Conservation (phyloP, 208 protist species). For the Trypanosoma mega region DNA sequence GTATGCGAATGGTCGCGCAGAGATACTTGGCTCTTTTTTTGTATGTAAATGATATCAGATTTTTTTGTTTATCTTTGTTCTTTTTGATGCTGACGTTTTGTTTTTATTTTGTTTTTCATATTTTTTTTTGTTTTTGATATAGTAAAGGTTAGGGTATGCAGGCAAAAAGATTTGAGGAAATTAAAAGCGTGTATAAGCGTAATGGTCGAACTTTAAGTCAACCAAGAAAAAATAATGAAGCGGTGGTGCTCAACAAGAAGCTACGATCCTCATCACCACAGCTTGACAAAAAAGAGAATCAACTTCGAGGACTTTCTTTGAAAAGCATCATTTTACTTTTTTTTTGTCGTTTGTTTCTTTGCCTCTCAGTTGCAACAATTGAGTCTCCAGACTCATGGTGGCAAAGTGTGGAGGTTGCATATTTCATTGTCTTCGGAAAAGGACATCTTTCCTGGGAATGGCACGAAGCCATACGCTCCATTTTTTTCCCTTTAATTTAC, state of each 20-base stretch:
- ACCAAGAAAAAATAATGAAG: too few species aligned
- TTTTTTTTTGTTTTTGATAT: not conserved
- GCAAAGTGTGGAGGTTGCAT: conserved; percentile 85
- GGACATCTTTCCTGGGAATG: conserved; percentile 86
- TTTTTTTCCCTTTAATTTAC: conserved; percentile 62
- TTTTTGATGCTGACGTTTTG: not conserved
- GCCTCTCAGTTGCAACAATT: conserved; percentile 39
- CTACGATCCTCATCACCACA: too few species aligned
- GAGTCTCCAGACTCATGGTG: conserved; percentile 89
- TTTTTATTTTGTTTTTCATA: conserved; percentile 6
- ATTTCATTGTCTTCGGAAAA: conserved; percentile 73
- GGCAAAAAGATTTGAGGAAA: too few species aligned
- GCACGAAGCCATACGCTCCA: conserved; percentile 65
- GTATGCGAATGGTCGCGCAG: too few species aligned
- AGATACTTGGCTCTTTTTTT: conserved; percentile 53
- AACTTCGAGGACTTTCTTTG: conserved; percentile 7
- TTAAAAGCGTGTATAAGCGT: too few species aligned
- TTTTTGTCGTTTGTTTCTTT: conserved; percentile 49
- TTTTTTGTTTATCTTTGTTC: conserved; percentile 5
- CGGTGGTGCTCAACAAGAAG: too few species aligned
- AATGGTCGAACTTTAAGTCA: too few species aligned
- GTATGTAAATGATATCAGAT: not conserved
- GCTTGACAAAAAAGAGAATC: conserved; percentile 1
- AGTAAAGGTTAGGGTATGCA: not conserved
- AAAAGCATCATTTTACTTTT: conserved; percentile 22